Base-by-base conservation (phyloP, 306 rosid genomes). In the Sophora flavescens region DNA sequence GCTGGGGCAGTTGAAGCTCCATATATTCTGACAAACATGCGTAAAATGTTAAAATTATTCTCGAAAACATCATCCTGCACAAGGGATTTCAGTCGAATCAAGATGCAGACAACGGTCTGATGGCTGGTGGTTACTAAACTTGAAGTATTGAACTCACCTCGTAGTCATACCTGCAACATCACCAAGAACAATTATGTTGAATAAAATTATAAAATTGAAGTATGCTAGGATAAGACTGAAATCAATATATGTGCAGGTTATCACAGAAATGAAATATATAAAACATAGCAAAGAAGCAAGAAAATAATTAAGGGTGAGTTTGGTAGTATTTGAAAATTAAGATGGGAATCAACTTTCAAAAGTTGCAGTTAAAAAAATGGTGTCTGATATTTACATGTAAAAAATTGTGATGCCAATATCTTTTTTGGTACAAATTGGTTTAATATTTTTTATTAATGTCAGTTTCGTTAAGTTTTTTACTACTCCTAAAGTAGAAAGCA, bases 61-160 rank as follows among this genome's bases (percentile, higher is more conserved):
- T 91, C 96, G 52, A 87, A 44, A n/a, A 94, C 98, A 81, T 94
- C 98, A 67, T 90, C 97, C 98, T 94, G 86, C 83, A 88, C 3
- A 77, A 80, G 36, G 67, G 42, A 36, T 28, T 70, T 72, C 33
- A 7, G 65, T 82, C 51, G 38, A 70, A 63, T 68, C 50, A 47
- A 64, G 48, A 82, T 76, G 52, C 56, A 28, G 28, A 72, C 60
- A 52, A 58, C 51, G 66, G 4, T 32, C 58, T 50, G 48, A 5
- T 60, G 4, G 41, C 53, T 28, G 26, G 54, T 32, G 57, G 76
- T 72, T 52, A 47, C 67, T 56, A 56, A 70, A 52, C 60, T 41
- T 15, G 63, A 67, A 77, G 17, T 14, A 12, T 16, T 52, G 74
- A 80, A 74, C 86, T 86, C 80, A 89, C 98, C 95, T 94, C 98